Evolutionary conservation across 495 filamentous ascomycete species (phyloP).

Genomic region (Annulohypoxylon maeteangense): DNA sequence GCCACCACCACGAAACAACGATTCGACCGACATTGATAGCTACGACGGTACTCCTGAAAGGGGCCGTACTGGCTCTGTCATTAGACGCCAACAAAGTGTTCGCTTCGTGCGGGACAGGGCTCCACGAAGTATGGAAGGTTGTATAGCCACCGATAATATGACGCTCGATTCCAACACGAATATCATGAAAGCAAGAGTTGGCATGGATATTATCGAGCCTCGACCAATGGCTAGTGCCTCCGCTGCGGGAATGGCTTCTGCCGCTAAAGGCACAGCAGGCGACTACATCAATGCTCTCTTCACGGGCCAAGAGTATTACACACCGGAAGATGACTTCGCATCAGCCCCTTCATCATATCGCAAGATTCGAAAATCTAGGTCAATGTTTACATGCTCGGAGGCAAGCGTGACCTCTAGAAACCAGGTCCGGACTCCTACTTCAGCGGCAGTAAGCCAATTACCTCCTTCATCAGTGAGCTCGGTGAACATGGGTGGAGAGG

Average conservation of each 20-base stretch:
- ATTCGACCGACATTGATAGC: conserved; percentile 1
- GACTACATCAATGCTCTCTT: conserved; percentile 53
- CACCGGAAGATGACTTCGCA: conserved; percentile 68
- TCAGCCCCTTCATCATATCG: conserved; percentile 78
- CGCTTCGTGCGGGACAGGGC: conserved; percentile 61
- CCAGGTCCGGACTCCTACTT: conserved; percentile 34
- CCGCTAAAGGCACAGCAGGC: conserved; percentile 46
- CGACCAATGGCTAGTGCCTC: conserved; percentile 48
- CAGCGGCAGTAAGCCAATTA: conserved; percentile 48
- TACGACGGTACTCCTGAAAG: conserved; percentile 7
- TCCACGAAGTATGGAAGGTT: not conserved
- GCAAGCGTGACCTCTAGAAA: conserved; percentile 33
- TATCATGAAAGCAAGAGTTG: not conserved
- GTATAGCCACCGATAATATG: not conserved
- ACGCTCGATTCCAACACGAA: not conserved
- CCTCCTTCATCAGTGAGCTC: not conserved
- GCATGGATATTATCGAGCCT: conserved; percentile 2
- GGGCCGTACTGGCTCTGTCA: conserved; percentile 10
- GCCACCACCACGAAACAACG: conserved; percentile 43
- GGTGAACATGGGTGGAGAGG: not conserved
- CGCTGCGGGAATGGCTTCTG: conserved; percentile 49
- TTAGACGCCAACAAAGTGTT: conserved; percentile 62
- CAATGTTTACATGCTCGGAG: conserved; percentile 70
- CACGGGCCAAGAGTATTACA: conserved; percentile 59
- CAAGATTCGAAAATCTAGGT: conserved; percentile 77